Evolutionary conservation across 768 basidiomycete genomes (phyloP), one percentile per base, ranked within the genome.

Genomic region (Tulasnella calospora): DNA sequence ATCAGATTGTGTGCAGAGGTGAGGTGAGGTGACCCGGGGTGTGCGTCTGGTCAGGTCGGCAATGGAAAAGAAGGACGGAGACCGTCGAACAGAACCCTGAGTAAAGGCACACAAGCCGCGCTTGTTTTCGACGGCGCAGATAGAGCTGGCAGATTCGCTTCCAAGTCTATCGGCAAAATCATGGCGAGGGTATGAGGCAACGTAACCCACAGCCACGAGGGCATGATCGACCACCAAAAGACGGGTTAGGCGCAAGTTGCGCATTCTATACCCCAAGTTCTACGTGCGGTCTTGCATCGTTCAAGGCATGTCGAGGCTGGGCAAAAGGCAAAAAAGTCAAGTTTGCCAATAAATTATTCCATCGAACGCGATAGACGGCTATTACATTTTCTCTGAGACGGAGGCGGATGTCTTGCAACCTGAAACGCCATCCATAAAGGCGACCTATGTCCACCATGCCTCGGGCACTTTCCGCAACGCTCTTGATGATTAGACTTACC

Each of bases 121-220:
- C 57, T 61, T 61, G 57, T 61, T 61, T 61, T 30, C n/a, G 10
- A n/a, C 57, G 23, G 4, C 30, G 57, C 57, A 61, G 57, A 61
- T 61, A 61, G 57, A 61, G 57, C 57, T 61, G 57, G 9, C 57
- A 61, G 57, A 61, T 61, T 61, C 57, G 57, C 57, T 61, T 61
- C 57, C 57, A 61, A 61, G n/a, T 27, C 57, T 61, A 61, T 61
- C 57, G 57, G 57, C 57, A 19, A 61, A 61, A 27, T 12, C 57
- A 8, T 27, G n/a, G 30, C 57, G 30, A 61, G 30, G 19, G 30
- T 30, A 23, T 30, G 27, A 27, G 23, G 1, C 12, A 17, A 27
- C 57, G n/a, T 23, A 61, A 61, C 57, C 21, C 57, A 61, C 30
- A 13, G 57, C 57, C 57, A 61, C 57, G 57, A 61, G 57, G 57